These are phyloP conservation scores for Diaporthe sp. DNA, from an alignment of 2,329 filamentous ascomycete species.

Conservation along the genomic window DNA sequence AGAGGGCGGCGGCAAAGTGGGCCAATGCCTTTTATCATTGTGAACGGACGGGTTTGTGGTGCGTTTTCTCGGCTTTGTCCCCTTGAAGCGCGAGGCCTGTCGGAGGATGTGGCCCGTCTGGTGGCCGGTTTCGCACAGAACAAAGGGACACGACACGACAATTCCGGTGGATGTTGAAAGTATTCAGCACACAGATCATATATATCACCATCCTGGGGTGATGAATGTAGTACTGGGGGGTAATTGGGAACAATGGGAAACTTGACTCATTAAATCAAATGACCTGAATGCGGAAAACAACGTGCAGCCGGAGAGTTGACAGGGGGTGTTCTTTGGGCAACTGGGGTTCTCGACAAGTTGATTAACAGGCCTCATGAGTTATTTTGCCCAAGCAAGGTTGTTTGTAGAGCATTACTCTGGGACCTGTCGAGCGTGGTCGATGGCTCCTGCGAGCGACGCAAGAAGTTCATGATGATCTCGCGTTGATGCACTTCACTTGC, in stretches of 20 bases:
- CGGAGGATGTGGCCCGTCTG: neutral
- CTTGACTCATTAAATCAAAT: neutral
- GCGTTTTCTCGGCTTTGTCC: slow-evolving; percentile 26
- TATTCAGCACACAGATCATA: neutral
- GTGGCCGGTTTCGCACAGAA: slow-evolving; percentile 33
- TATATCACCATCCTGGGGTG: neutral
- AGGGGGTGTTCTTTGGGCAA: neutral
- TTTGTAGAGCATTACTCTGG: neutral
- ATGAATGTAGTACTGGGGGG: neutral
- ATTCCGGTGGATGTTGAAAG: slow-evolving; percentile 14
- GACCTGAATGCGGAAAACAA: slow-evolving; percentile 9
- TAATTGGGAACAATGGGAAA: slow-evolving; percentile 1
- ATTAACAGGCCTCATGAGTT: no score
- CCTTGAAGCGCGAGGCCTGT: neutral
- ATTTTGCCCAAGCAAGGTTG: neutral
- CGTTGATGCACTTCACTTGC: neutral
- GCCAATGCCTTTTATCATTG: slow-evolving; percentile 29
- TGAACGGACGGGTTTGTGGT: neutral
- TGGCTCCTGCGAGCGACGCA: neutral
- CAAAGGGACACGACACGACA: slow-evolving; percentile 27
- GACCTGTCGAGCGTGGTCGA: neutral
- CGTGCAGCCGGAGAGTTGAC: neutral
- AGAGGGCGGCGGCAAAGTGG: neutral
- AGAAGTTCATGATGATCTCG: neutral
- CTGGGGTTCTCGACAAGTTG: neutral